Conservation (phyloP, 176 grass and related monocot genomes). For the Otatea glauca region DNA sequence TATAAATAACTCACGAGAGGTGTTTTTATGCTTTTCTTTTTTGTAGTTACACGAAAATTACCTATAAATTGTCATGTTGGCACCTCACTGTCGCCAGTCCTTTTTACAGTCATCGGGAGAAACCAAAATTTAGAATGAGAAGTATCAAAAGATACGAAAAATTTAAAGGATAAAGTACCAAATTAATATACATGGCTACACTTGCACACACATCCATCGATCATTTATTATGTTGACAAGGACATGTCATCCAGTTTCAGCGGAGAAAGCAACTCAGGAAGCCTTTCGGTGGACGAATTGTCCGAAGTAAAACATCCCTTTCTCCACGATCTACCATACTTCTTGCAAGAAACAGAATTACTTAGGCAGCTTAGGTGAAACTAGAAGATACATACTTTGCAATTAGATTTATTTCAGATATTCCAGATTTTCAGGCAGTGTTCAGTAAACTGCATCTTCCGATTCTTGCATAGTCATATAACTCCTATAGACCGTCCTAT, state of each 20-base stretch:
- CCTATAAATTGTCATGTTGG: constrained; percentile 15
- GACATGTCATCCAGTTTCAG: neutral
- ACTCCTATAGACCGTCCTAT: too few species aligned
- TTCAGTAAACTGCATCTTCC: neutral
- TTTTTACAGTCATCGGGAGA: too few species aligned
- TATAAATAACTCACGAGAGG: neutral
- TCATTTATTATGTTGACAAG: constrained; percentile 33
- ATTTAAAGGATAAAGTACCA: too few species aligned
- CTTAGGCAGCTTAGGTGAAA: neutral
- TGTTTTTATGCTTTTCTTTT: too few species aligned
- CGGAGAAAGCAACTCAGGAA: neutral
- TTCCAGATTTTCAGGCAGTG: neutral
- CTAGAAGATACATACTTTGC: too few species aligned
- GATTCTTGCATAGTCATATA: too few species aligned
- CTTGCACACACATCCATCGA: neutral
- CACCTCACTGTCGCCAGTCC: neutral
- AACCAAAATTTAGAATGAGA: too few species aligned
- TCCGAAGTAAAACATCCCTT: neutral
- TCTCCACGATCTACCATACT: too few species aligned
- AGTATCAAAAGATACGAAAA: too few species aligned
- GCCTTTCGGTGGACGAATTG: neutral
- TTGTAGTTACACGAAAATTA: too few species aligned
- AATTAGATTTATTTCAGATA: neutral
- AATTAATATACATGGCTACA: neutral
- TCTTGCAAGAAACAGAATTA: neutral